These are phyloP conservation scores for Ligustrum vulgare DNA, from an alignment of 257 asterid genomes.

Conservation along the genomic window DNA sequence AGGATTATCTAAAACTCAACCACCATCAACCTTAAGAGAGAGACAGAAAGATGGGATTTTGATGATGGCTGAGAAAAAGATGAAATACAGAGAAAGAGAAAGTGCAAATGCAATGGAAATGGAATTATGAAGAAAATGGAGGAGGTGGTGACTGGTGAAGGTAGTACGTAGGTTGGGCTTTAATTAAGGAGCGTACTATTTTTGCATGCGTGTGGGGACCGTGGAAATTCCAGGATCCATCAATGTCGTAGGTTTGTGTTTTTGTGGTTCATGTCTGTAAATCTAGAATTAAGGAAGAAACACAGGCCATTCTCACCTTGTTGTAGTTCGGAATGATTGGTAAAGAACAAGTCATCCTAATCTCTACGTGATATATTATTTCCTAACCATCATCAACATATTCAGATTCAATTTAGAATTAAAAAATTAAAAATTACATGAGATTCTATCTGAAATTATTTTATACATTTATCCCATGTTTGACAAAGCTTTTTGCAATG, in stretches of 20 bases:
- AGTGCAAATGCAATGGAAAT: not conserved
- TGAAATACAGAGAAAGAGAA: constrained; percentile 14
- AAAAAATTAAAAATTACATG: too few relatives aligned
- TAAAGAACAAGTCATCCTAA: not conserved
- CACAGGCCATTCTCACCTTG: not conserved
- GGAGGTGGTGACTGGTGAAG: not conserved
- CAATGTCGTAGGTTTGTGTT: not conserved
- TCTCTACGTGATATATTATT: too few relatives aligned
- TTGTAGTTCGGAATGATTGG: not conserved
- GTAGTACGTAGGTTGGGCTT: not conserved
- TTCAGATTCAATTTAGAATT: too few relatives aligned
- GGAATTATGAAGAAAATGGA: not conserved
- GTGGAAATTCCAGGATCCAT: not conserved
- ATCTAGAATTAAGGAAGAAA: constrained; percentile 28
- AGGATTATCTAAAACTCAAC: constrained; percentile 24
- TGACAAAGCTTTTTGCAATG: too few relatives aligned
- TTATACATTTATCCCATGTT: too few relatives aligned
- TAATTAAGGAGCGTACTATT: not conserved
- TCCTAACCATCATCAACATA: too few relatives aligned
- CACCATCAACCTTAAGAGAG: constrained; percentile 28
- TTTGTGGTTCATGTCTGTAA: constrained; percentile 12
- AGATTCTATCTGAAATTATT: too few relatives aligned
- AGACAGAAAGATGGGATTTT: not conserved
- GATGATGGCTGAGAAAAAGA: not conserved
- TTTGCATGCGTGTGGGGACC: constrained; percentile 28